A percentile compares a stretch with the other conserved stretches of the same genome.
phyloP scores from a whole-genome alignment of 2,329 filamentous ascomycete genomes.

The Fusarium xyrophilum region DNA sequence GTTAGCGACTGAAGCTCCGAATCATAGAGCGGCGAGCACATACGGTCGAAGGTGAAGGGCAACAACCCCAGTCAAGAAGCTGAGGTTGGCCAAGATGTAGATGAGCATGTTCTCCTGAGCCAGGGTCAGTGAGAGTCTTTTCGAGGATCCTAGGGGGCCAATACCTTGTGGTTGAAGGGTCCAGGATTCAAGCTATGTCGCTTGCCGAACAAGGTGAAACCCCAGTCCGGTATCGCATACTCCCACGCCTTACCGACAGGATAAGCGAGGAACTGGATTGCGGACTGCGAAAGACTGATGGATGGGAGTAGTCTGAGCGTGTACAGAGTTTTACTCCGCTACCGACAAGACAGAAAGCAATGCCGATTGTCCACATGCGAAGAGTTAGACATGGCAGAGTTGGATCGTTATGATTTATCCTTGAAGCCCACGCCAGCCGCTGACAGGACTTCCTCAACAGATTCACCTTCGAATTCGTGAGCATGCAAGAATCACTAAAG shows the following conservation, averaged over 20 bases:
- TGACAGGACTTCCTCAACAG: constrained; percentile 39
- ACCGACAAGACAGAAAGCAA: constrained; percentile 48
- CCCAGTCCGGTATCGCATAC: constrained; percentile 43
- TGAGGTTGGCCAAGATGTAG: constrained; percentile 63
- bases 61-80: constrained; percentile 51
- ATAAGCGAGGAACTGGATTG: constrained; percentile 53
- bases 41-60: constrained; percentile 54
- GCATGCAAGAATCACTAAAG: background rate
- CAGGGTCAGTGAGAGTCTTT: fast-evolving
- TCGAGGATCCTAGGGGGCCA: fast-evolving
- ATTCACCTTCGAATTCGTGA: background rate
- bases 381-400: constrained; percentile 47
- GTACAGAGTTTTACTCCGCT: constrained; percentile 52
- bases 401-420: constrained; percentile 41
- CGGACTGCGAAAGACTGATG: constrained; percentile 45
- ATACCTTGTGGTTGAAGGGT: constrained; percentile 46
- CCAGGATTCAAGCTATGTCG: constrained; percentile 50
- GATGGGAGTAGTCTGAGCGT: constrained; percentile 48
- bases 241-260: constrained; percentile 52
- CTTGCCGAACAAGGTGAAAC: constrained; percentile 36
- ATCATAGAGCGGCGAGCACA: background rate
- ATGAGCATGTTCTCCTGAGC: constrained; percentile 59
- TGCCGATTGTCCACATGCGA: constrained; percentile 50
- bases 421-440: constrained; percentile 44
- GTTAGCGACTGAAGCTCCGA: background rate